These are phyloP conservation scores for Sporisorium iseilematis-ciliati DNA, from an alignment of 1,284 basidiomycete genomes.

Conservation along the genomic window DNA sequence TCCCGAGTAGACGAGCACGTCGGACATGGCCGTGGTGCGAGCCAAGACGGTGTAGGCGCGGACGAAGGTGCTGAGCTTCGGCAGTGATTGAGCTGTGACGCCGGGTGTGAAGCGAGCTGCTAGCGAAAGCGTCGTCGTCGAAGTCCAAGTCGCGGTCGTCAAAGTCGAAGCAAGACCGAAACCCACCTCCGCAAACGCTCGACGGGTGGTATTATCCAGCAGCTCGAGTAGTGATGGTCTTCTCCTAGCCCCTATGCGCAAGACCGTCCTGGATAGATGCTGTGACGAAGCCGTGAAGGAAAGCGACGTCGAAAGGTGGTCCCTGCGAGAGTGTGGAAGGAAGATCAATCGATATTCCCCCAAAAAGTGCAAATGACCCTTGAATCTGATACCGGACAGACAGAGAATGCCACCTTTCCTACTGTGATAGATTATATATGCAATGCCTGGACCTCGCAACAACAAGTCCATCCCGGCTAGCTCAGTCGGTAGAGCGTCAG, in stretches of 20 bases:
- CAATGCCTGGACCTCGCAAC: rapidly evolving
- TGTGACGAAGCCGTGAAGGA: too few relatives aligned
- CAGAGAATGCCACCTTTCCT: background rate
- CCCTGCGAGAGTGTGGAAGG: background rate
- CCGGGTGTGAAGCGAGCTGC: background rate
- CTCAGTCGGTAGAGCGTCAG: constrained; percentile 70
- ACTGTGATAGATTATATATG: background rate
- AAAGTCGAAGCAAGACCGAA: background rate
- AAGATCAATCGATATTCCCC: too few relatives aligned
- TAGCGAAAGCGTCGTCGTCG: too few relatives aligned
- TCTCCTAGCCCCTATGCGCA: too few relatives aligned
- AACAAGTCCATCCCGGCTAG: constrained; percentile 65
- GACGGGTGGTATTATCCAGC: background rate
- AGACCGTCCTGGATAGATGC: background rate
- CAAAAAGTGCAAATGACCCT: too few relatives aligned
- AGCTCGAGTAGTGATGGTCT: background rate
- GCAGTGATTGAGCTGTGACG: background rate
- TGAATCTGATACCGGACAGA: background rate
- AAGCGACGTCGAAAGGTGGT: background rate
- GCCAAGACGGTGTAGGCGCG: background rate
- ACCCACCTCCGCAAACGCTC: background rate
- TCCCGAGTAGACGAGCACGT: constrained; percentile 62
- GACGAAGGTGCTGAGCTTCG: background rate
- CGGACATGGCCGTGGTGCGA: constrained; percentile 48
- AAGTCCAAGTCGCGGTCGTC: background rate